These are phyloP conservation scores for Penicillium flavigenum DNA, from an alignment of 495 filamentous ascomycete genomes.

Conservation along the genomic window DNA sequence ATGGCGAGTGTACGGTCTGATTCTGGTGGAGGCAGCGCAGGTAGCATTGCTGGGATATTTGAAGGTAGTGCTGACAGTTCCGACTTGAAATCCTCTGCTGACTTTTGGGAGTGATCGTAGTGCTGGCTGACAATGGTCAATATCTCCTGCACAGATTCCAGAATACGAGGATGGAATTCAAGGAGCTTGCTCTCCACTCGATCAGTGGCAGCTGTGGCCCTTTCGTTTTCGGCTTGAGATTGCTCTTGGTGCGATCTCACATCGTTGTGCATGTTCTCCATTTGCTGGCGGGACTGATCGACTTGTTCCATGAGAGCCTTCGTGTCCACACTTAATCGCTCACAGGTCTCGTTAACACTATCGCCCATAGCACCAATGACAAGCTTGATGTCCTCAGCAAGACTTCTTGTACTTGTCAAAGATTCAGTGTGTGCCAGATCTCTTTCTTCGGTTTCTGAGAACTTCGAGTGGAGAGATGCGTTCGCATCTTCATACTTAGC, in stretches of 20 bases:
- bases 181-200: constrained; percentile 70
- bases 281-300: constrained; percentile 69
- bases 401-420: constrained; percentile 66
- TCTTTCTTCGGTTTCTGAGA: constrained; percentile 63
- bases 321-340: constrained; percentile 79
- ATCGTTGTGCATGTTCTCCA: constrained; percentile 73
- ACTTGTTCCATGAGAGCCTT: constrained; percentile 79
- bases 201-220: constrained; percentile 67
- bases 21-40: constrained; percentile 48
- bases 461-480: constrained; percentile 63
- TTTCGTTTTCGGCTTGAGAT: constrained; percentile 72
- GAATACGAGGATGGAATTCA: constrained; percentile 81
- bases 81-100: constrained; percentile 50
- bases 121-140: constrained; percentile 77
- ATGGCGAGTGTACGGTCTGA: constrained; percentile 28
- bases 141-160: constrained; percentile 80
- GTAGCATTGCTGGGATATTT: constrained; percentile 48
- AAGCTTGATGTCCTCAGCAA: constrained; percentile 80
- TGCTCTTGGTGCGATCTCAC: constrained; percentile 72
- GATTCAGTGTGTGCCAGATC: constrained; percentile 66
- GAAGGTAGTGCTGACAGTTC: constrained; percentile 54
- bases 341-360: constrained; percentile 77
- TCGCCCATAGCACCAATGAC: constrained; percentile 81
- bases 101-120: constrained; percentile 62
- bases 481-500: constrained; percentile 82